Conservation (phyloP, 805 yeast genomes). For the Ogataea methylovora region DNA sequence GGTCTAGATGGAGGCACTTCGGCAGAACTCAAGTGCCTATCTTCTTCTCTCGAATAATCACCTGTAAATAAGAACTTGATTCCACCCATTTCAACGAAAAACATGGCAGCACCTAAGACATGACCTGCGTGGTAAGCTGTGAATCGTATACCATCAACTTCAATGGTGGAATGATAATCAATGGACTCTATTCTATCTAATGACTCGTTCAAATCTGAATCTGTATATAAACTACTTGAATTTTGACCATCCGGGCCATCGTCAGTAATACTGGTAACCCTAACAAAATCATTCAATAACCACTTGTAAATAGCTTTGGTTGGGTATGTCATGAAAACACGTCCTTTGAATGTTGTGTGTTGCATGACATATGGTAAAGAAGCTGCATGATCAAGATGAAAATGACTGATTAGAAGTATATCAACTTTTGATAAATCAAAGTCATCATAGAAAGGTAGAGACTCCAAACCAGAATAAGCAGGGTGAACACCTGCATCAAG, state of each 20-base stretch:
- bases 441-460: slow-evolving; percentile 93
- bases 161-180: slow-evolving; percentile 93
- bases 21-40: slow-evolving; percentile 90
- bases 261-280: slow-evolving; percentile 64
- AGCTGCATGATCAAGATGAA: slow-evolving; percentile 97
- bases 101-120: slow-evolving; percentile 98
- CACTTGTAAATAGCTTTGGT: slow-evolving; percentile 97
- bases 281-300: slow-evolving; percentile 88
- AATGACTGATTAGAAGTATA: slow-evolving; percentile 81
- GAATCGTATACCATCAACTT: slow-evolving; percentile 88
- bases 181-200: slow-evolving; percentile 89
- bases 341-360: slow-evolving; percentile 87
- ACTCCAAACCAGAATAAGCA: slow-evolving; percentile 81
- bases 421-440: slow-evolving; percentile 86
- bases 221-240: slow-evolving; percentile 57
- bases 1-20: slow-evolving; percentile 87
- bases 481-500: slow-evolving; percentile 98
- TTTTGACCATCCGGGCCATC: slow-evolving; percentile 35
- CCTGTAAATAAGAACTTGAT: slow-evolving; percentile 87
- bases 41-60: slow-evolving; percentile 93
- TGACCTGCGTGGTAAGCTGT: slow-evolving; percentile 99
- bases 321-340: slow-evolving; percentile 98
- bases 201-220: slow-evolving; percentile 81
- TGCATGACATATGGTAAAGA: slow-evolving; percentile 97
- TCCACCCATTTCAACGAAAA: slow-evolving; percentile 90